These are phyloP conservation scores for Petrea volubilis DNA, from an alignment of 257 asterid species.

Conservation along the genomic window DNA sequence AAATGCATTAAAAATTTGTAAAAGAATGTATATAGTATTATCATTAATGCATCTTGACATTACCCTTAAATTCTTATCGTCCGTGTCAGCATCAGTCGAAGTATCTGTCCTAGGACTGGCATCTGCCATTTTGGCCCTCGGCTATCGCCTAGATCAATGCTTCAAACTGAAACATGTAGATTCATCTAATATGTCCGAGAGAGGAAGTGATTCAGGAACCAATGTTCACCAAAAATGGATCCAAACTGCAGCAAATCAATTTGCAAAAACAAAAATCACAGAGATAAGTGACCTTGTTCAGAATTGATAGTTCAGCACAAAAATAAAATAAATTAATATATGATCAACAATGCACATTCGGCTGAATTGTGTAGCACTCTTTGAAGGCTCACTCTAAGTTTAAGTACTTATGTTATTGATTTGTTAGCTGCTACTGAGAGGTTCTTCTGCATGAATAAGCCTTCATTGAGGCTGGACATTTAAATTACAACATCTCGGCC, in stretches of 20 bases:
- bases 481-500: background rate
- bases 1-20: background rate
- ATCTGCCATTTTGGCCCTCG: constrained; percentile 62
- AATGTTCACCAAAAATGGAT: constrained; percentile 5
- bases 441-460: background rate
- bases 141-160: constrained; percentile 26
- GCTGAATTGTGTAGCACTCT: constrained; percentile 4
- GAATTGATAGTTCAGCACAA: background rate
- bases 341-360: background rate
- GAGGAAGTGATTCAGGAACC: constrained; percentile 13
- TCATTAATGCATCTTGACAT: constrained; percentile 14
- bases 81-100: constrained; percentile 94
- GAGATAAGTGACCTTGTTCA: background rate
- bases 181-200: constrained; percentile 22
- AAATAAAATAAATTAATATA: too few relatives aligned
- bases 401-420: background rate
- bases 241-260: background rate
- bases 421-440: background rate
- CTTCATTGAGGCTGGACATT: background rate
- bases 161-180: constrained; percentile 26
- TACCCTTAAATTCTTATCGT: constrained; percentile 74
- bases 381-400: background rate
- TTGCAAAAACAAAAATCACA: constrained; percentile 16
- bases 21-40: background rate
- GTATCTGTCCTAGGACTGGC: constrained; percentile 87